Conservation (phyloP, 257 asterid species). For the Primulina tabacum region DNA sequence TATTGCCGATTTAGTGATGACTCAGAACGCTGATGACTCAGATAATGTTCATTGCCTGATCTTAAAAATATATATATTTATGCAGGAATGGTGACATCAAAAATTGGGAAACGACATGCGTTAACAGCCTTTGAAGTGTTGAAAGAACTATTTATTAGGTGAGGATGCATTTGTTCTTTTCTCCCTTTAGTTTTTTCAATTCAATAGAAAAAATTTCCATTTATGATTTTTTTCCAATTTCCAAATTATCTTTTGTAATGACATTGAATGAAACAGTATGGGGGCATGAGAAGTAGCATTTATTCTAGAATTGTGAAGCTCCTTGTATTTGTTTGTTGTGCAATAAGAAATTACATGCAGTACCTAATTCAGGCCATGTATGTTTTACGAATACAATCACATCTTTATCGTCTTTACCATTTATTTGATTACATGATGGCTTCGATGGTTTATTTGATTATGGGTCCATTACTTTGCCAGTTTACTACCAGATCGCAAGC, state of each 20-base stretch:
- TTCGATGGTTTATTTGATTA: slow-evolving; percentile 25
- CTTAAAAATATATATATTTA: slow-evolving; percentile 24
- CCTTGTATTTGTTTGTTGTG: slow-evolving; percentile 1
- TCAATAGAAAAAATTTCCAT: background rate
- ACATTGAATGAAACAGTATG: background rate
- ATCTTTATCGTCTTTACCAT: background rate
- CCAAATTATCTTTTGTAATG: background rate
- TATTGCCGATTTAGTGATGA: background rate
- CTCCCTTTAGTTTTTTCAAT: slow-evolving; percentile 10
- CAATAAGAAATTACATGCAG: background rate
- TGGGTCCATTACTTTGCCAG: slow-evolving; percentile 40
- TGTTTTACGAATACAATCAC: background rate
- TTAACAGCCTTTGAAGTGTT: slow-evolving; percentile 84
- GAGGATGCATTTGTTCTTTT: slow-evolving; percentile 24
- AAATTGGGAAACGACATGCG: slow-evolving; percentile 94
- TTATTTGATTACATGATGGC: background rate
- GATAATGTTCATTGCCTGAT: slow-evolving; percentile 12
- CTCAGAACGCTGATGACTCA: slow-evolving; percentile 2
- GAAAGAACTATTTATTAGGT: slow-evolving; percentile 85
- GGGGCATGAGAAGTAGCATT: slow-evolving; percentile 3
- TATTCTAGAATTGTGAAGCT: slow-evolving; percentile 2
- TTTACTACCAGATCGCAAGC: slow-evolving; percentile 85
- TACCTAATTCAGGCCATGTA: background rate
- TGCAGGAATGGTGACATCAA: slow-evolving; percentile 95
- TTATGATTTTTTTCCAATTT: background rate